Conservation (phyloP, 169 alveolate species). For the Plasmodium gaboni region DNA sequence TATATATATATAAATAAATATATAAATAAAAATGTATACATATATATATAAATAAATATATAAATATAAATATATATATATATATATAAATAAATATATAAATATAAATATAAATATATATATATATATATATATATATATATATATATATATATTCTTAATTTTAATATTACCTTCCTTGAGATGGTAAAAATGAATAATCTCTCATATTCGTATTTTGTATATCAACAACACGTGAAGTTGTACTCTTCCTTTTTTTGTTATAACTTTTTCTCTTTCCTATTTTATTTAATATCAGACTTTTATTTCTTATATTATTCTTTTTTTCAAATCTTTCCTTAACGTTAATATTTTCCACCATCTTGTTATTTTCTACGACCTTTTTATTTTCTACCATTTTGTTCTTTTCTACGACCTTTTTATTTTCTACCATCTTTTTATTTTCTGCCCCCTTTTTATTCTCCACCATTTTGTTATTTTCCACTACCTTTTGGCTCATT, state of each 20-base stretch:
- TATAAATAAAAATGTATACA: background rate
- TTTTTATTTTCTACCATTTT: no score
- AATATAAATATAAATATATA: background rate
- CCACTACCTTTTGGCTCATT: no score
- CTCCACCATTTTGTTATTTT: no score
- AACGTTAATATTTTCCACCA: background rate
- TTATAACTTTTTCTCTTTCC: background rate
- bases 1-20: background rate
- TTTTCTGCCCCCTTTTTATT: no score
- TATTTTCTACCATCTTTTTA: no score
- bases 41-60: background rate
- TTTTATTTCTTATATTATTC: background rate
- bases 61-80: background rate
- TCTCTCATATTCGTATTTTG: slow-evolving; percentile 46
- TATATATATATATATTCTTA: background rate
- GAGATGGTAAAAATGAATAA: background rate
- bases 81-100: background rate
- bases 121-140: background rate
- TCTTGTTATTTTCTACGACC: no score
- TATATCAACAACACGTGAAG: slow-evolving; percentile 28
- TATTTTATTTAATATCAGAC: no score
- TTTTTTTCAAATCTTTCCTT: background rate
- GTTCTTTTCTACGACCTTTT: no score
- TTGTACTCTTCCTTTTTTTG: background rate
- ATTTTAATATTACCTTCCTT: slow-evolving; percentile 17